phyloP scores from a whole-genome alignment of 169 alveolate species.

The Plasmodium fragile region DNA sequence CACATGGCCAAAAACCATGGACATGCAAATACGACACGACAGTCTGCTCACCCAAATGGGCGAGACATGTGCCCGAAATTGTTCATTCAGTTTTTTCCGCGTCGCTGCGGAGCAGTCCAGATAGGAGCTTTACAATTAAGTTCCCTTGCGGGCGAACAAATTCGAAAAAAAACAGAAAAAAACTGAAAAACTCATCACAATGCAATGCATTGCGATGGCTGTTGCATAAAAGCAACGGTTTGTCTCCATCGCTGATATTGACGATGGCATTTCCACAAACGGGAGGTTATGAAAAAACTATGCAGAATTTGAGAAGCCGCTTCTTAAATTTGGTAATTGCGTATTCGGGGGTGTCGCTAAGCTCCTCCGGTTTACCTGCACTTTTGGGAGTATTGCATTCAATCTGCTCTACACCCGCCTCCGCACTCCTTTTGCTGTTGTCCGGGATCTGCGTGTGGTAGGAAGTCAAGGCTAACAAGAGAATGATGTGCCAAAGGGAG shows the following conservation, averaged over 20 bases:
- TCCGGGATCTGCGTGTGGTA: constrained; percentile 78
- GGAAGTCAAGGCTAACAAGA: constrained; percentile 78
- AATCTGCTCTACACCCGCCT: not conserved
- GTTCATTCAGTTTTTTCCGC: not conserved
- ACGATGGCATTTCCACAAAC: not conserved
- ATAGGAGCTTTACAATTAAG: not conserved
- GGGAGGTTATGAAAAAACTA: constrained; percentile 32
- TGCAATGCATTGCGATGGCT: not conserved
- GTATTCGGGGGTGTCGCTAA: constrained; percentile 7
- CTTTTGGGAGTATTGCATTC: not conserved
- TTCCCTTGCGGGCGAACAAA: not conserved
- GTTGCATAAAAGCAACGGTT: not conserved
- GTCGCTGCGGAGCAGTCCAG: not conserved
- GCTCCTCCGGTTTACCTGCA: not conserved
- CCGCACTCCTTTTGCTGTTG: not conserved
- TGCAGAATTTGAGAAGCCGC: constrained; percentile 48
- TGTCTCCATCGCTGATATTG: not conserved
- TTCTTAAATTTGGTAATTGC: constrained; percentile 69
- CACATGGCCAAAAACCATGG: not conserved
- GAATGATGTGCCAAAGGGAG: constrained; percentile 82
- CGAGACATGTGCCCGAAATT: not conserved
- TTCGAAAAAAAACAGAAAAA: not conserved
- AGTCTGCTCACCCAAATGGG: not conserved
- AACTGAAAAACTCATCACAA: not conserved
- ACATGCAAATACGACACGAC: not conserved